phyloP scores from a whole-genome alignment of 208 protist species.

The Leishmania aethiopica region DNA sequence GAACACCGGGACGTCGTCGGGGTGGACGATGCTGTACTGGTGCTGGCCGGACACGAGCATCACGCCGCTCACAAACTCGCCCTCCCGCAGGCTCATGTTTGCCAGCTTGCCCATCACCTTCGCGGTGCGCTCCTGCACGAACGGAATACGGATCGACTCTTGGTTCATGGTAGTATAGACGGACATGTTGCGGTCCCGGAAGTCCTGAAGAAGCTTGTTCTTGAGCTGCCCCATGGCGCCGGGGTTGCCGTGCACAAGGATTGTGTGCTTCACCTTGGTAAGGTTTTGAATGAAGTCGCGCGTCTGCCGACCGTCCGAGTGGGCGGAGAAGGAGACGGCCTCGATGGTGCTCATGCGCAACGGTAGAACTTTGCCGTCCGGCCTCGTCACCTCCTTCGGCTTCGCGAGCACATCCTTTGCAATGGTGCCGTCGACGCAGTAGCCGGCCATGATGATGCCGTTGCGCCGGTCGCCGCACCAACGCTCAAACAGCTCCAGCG shows the following conservation, averaged over 20 bases:
- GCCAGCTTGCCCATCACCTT: slow-evolving; percentile 90
- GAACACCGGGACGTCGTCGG: slow-evolving; percentile 85
- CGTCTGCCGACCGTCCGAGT: slow-evolving; percentile 96
- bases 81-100: slow-evolving; percentile 41
- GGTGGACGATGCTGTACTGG: slow-evolving; percentile 83
- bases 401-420: slow-evolving; percentile 92
- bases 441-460: slow-evolving; percentile 97
- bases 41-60: slow-evolving; percentile 90
- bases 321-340: slow-evolving; percentile 97
- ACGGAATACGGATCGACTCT: slow-evolving; percentile 93
- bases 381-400: slow-evolving; percentile 89
- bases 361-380: slow-evolving; percentile 89
- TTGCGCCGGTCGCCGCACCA: slow-evolving; percentile 97
- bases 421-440: slow-evolving; percentile 98
- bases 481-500: slow-evolving; percentile 97
- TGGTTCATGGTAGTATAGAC: slow-evolving; percentile 95
- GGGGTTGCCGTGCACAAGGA: slow-evolving; percentile 96
- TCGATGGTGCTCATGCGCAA: slow-evolving; percentile 92
- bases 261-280: slow-evolving; percentile 80
- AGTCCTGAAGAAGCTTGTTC: slow-evolving; percentile 89
- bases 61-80: slow-evolving; percentile 83
- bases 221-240: slow-evolving; percentile 95
- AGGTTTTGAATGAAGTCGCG: slow-evolving; percentile 89
- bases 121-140: slow-evolving; percentile 92
- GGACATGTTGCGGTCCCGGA: slow-evolving; percentile 72